Conservation (phyloP, 257 asterid genomes). For the Coffea canephora region DNA sequence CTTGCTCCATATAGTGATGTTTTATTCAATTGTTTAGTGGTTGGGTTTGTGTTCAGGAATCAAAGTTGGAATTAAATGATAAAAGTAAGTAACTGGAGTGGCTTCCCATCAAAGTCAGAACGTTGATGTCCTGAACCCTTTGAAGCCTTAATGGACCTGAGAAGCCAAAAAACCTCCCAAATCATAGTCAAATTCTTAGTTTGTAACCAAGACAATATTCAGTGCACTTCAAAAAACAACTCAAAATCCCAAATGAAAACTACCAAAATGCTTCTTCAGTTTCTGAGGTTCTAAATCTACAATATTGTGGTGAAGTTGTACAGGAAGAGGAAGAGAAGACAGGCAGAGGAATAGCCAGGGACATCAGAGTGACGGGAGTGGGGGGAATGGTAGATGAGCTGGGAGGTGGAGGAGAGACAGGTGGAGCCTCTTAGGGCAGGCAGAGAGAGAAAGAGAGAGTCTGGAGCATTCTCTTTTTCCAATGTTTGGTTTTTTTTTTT, state of each 20-base stretch:
- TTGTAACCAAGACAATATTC: neutral
- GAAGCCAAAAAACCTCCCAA: too few species aligned
- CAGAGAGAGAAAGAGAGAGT: too few species aligned
- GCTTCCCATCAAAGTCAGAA: neutral
- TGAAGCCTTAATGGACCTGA: too few species aligned
- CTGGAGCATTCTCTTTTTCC: neutral
- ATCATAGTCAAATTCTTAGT: too few species aligned
- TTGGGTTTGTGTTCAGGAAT: neutral
- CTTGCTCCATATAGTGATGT: neutral
- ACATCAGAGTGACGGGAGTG: neutral
- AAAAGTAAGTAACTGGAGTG: neutral
- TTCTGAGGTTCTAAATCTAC: neutral
- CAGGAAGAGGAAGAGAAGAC: neutral
- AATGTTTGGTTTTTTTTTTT: too few species aligned
- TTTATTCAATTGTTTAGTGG: neutral
- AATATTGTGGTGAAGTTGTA: neutral
- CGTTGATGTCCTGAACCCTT: too few species aligned
- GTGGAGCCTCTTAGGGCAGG: neutral
- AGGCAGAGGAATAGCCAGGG: neutral
- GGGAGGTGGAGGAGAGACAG: neutral
- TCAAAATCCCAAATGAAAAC: too few species aligned
- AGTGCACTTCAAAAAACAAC: neutral
- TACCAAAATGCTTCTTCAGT: neutral
- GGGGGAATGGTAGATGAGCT: neutral
- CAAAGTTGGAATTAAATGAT: neutral